phyloP scores from a whole-genome alignment of 129 eudicot species.

The Kitagawia praeruptora region DNA sequence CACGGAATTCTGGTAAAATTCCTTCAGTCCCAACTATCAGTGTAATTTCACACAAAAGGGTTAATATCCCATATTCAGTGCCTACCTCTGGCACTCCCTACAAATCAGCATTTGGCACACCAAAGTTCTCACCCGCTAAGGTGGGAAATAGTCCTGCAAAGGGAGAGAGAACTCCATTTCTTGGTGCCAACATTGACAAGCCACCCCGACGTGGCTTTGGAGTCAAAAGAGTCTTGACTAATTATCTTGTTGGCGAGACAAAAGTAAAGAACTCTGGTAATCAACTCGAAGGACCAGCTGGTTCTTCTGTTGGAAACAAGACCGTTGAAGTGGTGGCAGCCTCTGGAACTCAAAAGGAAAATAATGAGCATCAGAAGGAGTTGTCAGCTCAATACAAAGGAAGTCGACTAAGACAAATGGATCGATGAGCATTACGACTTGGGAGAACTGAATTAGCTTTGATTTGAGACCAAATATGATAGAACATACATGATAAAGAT shows the following conservation, averaged over 20 bases:
- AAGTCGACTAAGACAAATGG: conserved; percentile 19
- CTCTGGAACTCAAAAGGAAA: conserved; percentile 24
- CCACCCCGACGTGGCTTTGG: conserved; percentile 70
- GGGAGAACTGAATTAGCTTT: background rate
- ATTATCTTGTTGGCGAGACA: conserved; percentile 77
- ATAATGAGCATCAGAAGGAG: conserved; percentile 31
- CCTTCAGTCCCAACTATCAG: conserved; percentile 39
- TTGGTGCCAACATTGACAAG: conserved; percentile 37
- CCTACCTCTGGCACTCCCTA: conserved; percentile 57
- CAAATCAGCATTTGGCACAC: conserved; percentile 52
- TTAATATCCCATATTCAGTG: conserved; percentile 29
- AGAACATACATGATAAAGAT: conserved; percentile 9
- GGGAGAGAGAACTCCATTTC: conserved; percentile 70
- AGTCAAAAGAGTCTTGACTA: conserved; percentile 68
- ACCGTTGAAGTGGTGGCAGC: conserved; percentile 19
- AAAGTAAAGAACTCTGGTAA: conserved; percentile 42
- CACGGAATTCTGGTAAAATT: conserved; percentile 55
- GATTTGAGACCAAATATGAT: conserved; percentile 11
- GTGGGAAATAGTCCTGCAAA: conserved; percentile 47
- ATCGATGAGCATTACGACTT: conserved; percentile 15
- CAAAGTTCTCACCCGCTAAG: conserved; percentile 62
- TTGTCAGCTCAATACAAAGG: conserved; percentile 23
- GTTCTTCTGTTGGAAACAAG: conserved; percentile 31
- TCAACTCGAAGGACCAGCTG: conserved; percentile 35
- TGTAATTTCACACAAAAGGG: conserved; percentile 53